Base-by-base conservation (phyloP, 768 basidiomycete genomes). In the Pulveroboletus sp. region DNA sequence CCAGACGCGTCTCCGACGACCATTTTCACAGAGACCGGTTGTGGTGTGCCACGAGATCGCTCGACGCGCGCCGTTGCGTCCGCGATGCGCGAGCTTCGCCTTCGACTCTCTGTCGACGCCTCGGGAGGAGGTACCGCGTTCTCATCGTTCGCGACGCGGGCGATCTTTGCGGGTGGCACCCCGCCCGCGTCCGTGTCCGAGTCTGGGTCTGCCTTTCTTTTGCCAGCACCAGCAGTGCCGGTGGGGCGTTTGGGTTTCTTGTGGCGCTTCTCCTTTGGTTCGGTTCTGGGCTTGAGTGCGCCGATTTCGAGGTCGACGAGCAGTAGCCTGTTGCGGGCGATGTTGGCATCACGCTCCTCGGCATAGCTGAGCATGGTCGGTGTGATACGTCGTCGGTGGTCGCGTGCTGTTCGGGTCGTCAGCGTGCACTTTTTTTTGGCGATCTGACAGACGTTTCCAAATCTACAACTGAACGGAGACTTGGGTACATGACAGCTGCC, bases 51-150 rank as follows among this genome's bases (percentile, higher is more conserved):
- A 39, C 56, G 64, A 27, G 58, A 61, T 26, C 69, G 71, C 53
- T 82, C 48, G 32, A 52, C 79, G 21, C 65, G 69, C 5, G 2
- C 8, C 3, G 31, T 61, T 74, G 63, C 86, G 84, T 65, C 83
- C 4, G 75, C 71, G 54, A 82, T 82, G 43, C 89, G 76, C 39
- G 77, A 70, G 61, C 89, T 91, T 45, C 90, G 73, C n/a, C 89
- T 79, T 47, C 74, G 57, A 9, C 71, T 72, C 36, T 51, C 55
- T 2, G 39, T 9, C 5, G 33, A 24, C 1, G 3, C 44, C 7
- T 12, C 46, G 0, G 3, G 27, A 0, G 3, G 27, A 2, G 8
- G 37, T n/a, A 27, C 37, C 44, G 28, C 33, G 43, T 64, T 62
- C 39, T 63, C 62, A 6, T 65, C 60, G 31, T 59, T 43, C 0